These are phyloP conservation scores for Alternaria sp. DNA, from an alignment of 2,329 filamentous ascomycete genomes.

Conservation along the genomic window DNA sequence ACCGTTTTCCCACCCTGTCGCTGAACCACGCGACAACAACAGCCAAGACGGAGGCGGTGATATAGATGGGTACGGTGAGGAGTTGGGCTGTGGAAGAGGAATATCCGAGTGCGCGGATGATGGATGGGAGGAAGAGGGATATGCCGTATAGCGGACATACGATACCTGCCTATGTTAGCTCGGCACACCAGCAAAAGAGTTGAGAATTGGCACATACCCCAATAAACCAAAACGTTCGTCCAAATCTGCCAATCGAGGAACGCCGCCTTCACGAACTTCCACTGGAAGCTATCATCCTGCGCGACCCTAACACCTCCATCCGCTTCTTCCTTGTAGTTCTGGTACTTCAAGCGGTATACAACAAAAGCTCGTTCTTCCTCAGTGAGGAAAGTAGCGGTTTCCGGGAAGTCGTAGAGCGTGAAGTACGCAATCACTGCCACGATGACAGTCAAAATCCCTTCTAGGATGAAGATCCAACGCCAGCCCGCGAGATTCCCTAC, in stretches of 20 bases:
- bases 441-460: conserved; percentile 45
- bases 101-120: conserved; percentile 51
- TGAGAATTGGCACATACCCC: conserved; percentile 53
- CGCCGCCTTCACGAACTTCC: conserved; percentile 58
- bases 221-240: conserved; percentile 65
- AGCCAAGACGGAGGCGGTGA: conserved; percentile 44
- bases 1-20: conserved; percentile 41
- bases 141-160: conserved; percentile 51
- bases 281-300: conserved; percentile 70
- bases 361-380: conserved; percentile 62
- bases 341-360: conserved; percentile 59
- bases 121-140: conserved; percentile 55
- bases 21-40: conserved; percentile 40
- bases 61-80: conserved; percentile 53
- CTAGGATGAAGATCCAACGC: conserved; percentile 46
- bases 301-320: conserved; percentile 71
- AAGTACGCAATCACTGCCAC: conserved; percentile 50
- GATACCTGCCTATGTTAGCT: conserved; percentile 29
- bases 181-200: conserved; percentile 7
- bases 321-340: conserved; percentile 51
- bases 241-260: conserved; percentile 58
- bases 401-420: conserved; percentile 68
- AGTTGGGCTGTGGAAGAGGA: conserved; percentile 50
- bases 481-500: conserved; percentile 50
- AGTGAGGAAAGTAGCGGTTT: conserved; percentile 64